phyloP scores from a whole-genome alignment of 176 grass and related monocot species.

The Leersia perrieri region DNA sequence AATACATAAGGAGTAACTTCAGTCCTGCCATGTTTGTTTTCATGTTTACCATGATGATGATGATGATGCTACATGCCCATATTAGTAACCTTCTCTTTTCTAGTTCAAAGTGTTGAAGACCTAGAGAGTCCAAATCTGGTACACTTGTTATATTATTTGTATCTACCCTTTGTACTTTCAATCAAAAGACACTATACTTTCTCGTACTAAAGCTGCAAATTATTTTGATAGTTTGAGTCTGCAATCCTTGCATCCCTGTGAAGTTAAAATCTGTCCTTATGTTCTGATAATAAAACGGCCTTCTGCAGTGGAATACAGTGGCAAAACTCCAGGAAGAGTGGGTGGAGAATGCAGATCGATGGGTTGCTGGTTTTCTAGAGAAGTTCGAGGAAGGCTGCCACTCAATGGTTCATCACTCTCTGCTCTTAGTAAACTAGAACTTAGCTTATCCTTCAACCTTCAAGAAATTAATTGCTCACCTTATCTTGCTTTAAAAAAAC shows the following conservation, averaged over 20 bases:
- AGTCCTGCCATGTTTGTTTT: too few species aligned
- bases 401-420: slow-evolving; percentile 62
- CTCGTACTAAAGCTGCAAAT: background rate
- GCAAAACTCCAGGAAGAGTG: slow-evolving; percentile 91
- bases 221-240: background rate
- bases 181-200: background rate
- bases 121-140: background rate
- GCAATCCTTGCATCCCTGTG: background rate
- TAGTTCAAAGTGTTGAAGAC: background rate
- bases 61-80: background rate
- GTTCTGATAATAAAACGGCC: slow-evolving; percentile 9
- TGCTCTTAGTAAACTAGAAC: background rate
- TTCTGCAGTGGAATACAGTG: slow-evolving; percentile 63
- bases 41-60: slow-evolving; percentile 12
- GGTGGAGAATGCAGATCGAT: slow-evolving; percentile 97
- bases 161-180: background rate
- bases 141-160: background rate
- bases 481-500: background rate
- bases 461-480: slow-evolving; percentile 9
- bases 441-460: background rate
- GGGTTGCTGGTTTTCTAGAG: slow-evolving; percentile 95
- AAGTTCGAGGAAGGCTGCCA: slow-evolving; percentile 97
- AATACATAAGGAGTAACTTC: too few species aligned
- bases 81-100: background rate
- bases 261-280: slow-evolving; percentile 8